These are phyloP conservation scores for Aspergillus ruber DNA, from an alignment of 2,329 filamentous ascomycete species.

Conservation along the genomic window DNA sequence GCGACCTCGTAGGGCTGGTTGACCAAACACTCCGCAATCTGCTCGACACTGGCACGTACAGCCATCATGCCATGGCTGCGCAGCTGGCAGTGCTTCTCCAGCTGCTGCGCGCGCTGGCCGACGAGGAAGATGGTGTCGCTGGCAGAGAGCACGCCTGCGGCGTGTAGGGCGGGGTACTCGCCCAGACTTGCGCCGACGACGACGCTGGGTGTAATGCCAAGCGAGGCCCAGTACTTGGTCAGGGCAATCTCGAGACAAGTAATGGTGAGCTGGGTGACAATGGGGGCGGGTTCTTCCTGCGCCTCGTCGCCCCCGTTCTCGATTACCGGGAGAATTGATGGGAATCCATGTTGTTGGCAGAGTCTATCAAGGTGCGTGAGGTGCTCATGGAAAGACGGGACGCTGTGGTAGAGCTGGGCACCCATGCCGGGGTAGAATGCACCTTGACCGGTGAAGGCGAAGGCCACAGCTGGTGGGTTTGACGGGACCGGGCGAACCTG, in stretches of 20 bases:
- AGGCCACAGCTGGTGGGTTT: slow-evolving; percentile 20
- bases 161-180: slow-evolving; percentile 31
- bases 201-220: slow-evolving; percentile 39
- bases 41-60: slow-evolving; percentile 38
- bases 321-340: slow-evolving; percentile 16
- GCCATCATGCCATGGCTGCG: slow-evolving; percentile 63
- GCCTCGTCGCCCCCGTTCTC: slow-evolving; percentile 15
- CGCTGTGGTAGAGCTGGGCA: slow-evolving; percentile 24
- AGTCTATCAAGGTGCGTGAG: slow-evolving; percentile 18
- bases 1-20: slow-evolving; percentile 47
- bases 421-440: slow-evolving; percentile 22
- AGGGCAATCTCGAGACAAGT: slow-evolving; percentile 38
- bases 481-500: slow-evolving; percentile 49
- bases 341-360: slow-evolving; percentile 17
- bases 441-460: slow-evolving; percentile 36
- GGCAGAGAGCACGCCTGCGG: slow-evolving; percentile 28
- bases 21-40: slow-evolving; percentile 35
- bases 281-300: slow-evolving; percentile 31
- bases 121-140: slow-evolving; percentile 56
- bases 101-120: slow-evolving; percentile 59
- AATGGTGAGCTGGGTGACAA: slow-evolving; percentile 32
- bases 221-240: slow-evolving; percentile 20
- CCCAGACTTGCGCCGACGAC: slow-evolving; percentile 46
- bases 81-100: slow-evolving; percentile 58
- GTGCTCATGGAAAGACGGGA: slow-evolving; percentile 14